phyloP scores from a whole-genome alignment of 1,284 basidiomycete genomes.

The Ceratobasidium sp. region DNA sequence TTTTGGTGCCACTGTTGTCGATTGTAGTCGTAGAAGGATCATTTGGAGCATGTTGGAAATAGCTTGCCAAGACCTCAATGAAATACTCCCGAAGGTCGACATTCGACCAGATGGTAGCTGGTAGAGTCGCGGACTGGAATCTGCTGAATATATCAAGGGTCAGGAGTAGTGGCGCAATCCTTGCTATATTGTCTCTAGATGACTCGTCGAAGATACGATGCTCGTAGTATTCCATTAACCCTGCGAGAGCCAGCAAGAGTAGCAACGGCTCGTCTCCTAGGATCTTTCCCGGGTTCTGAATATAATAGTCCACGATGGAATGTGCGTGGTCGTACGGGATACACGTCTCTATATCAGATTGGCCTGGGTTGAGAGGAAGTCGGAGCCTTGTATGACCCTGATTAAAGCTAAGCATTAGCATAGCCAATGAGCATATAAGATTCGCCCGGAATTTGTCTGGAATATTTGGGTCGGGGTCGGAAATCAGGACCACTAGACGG shows the following conservation, averaged over 20 bases:
- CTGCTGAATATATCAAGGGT: not conserved
- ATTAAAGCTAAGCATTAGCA: not conserved
- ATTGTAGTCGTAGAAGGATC: too few relatives aligned
- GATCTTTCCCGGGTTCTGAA: not conserved
- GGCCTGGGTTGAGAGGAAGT: not conserved
- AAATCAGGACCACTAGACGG: not conserved
- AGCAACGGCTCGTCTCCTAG: not conserved
- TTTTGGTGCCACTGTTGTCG: not conserved
- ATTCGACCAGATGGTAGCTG: too few relatives aligned
- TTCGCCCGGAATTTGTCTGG: not conserved
- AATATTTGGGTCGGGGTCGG: too few relatives aligned
- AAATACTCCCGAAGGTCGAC: slow-evolving; percentile 13
- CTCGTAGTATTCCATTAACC: slow-evolving; percentile 4
- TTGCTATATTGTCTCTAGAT: too few relatives aligned
- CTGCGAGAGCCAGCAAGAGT: not conserved
- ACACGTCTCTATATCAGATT: not conserved
- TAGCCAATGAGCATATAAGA: not conserved
- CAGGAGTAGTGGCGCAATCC: not conserved
- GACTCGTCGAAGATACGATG: not conserved
- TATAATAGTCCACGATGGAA: not conserved
- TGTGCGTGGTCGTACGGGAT: not conserved
- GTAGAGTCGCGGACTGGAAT: not conserved
- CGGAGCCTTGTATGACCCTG: not conserved
- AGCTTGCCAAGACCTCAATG: not conserved
- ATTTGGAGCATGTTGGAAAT: not conserved